Evolutionary conservation across 2,329 filamentous ascomycete genomes (phyloP).

Genomic region (Scleromitrula shiraiana): DNA sequence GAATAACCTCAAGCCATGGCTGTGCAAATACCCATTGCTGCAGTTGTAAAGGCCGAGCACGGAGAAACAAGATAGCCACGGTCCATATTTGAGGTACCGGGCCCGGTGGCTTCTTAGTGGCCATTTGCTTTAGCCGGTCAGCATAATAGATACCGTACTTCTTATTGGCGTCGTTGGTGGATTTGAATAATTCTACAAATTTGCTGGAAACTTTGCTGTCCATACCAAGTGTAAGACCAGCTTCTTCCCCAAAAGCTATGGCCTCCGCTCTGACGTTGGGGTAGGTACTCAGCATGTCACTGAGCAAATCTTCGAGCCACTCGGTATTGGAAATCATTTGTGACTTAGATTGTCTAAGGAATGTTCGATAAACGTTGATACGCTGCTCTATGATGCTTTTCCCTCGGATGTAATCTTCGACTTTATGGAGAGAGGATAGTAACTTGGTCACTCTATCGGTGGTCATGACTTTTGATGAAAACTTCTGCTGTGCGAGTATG

Average conservation of each 20-base stretch:
- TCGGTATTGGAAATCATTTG: constrained; percentile 64
- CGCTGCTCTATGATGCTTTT: constrained; percentile 75
- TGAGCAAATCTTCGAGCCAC: constrained; percentile 79
- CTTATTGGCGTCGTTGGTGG: constrained; percentile 19
- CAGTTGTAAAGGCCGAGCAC: constrained; percentile 49
- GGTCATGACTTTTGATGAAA: constrained; percentile 67
- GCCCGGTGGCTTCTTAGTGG: constrained; percentile 53
- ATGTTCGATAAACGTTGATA: constrained; percentile 67
- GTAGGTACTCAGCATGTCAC: constrained; percentile 69
- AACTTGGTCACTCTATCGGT: constrained; percentile 61
- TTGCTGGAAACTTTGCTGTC: constrained; percentile 60
- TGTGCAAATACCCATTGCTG: constrained; percentile 64
- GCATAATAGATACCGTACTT: constrained; percentile 65
- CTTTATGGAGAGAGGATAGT: constrained; percentile 59
- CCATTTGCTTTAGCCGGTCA: constrained; percentile 59
- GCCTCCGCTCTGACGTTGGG: constrained; percentile 70
- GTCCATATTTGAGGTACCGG: constrained; percentile 85
- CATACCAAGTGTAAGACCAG: constrained; percentile 59
- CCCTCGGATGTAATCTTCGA: constrained; percentile 67
- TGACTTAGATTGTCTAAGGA: constrained; percentile 62
- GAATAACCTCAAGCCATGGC: constrained; percentile 70
- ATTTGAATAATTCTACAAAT: constrained; percentile 55
- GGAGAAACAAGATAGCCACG: constrained; percentile 69
- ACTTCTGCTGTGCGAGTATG: constrained; percentile 72
- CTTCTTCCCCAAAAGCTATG: constrained; percentile 64